Base-by-base conservation (phyloP, 441 rosid genomes). In the Erodium chrysanthum region DNA sequence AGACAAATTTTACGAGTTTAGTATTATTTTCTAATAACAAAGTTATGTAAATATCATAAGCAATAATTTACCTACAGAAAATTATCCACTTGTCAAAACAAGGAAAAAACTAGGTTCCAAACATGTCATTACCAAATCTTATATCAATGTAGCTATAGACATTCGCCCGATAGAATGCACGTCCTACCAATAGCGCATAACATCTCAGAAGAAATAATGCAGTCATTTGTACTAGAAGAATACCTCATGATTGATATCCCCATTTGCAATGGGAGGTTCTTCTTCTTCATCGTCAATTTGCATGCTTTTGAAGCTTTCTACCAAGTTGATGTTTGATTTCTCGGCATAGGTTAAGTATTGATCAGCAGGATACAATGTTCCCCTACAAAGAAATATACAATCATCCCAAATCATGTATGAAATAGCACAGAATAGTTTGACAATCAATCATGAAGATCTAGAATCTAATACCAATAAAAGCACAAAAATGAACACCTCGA, bases 231-330 rank as follows among this genome's bases (percentile, higher is more conserved):
- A 22, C 66, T 60, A 23, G 9, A 29, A 25, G 66, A 66, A 71
- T 81, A 90, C 98, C 96, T 86, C 91, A 5, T 83, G 88, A 65
- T 75, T 76, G 60, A 81, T 69, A 66, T 84, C 91, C 60, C 86
- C 92, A 74, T 95, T 88, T 72, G 86, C 96, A 70, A 85, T 77
- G 65, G 79, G 80, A 56, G 61, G 27, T 73, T 84, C 90, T 56
- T 83, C 87, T 67, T 44, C 50, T 0, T 44, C 50, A 42, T 91
- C 77, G 4, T 70, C 96, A 65, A 84, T 76, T 68, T 91, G 94
- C 96, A 88, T 80, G 78, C 68, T 87, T 80, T 90, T 83, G 79
- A 86, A 94, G 76, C 87, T 88, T 71, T 94, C 96, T 70, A 94
- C 89, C 73, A 91, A 90, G 23, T 91, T 88, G 70, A 78, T 74